Base-by-base conservation (phyloP, 176 grass and related monocot genomes). In the Phoenix dactylifera region DNA sequence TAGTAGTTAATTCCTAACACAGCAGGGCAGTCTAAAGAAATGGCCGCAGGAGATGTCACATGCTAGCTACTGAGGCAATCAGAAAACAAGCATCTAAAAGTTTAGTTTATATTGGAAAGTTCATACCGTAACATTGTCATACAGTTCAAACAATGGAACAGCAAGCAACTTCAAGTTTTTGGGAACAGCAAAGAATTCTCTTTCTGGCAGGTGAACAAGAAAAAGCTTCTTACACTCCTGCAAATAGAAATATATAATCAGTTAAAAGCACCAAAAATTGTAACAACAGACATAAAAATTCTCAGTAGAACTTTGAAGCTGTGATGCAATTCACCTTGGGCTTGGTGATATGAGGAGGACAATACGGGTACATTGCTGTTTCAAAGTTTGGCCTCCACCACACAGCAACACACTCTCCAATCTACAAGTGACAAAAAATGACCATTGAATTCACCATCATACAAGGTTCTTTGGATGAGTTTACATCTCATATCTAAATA, bases 341-440 rank as follows among this genome's bases (percentile, higher is more conserved):
- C 70, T 92, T 98, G 55, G 94, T 93, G 55, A 98, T 92, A 74
- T 98, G 94, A 10, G 88, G 94, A 76, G 94, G 94, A 71, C 94
- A 98, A 72, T 98, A 98, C 26, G 94, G 94, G 72, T 98, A 93
- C 94, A 98, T 98, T 60, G 92, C 84, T 18, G 94, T 98, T 67
- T 98, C 88, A 71, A 98, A 98, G 76, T 98, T 98, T 28, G 94
- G 88, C 70, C 94, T 92, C 94, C 94, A 98, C 88, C 94, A 98
- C n/a, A 85, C 84, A 59, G 82, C 94, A 93, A 93, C 94, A 72
- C 87, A 93, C 76, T 98, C 94, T 68, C 88, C 93, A 74, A 98
- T 76, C 93, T 98, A 69, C 55, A 85, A 80, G 26, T 68, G 4
- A 14, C 35, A 66, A 10, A 25, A 39, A 63, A 30, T 24, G 15